Conservation (phyloP, 176 grass and related monocot species). For the Luzula sylvatica region DNA sequence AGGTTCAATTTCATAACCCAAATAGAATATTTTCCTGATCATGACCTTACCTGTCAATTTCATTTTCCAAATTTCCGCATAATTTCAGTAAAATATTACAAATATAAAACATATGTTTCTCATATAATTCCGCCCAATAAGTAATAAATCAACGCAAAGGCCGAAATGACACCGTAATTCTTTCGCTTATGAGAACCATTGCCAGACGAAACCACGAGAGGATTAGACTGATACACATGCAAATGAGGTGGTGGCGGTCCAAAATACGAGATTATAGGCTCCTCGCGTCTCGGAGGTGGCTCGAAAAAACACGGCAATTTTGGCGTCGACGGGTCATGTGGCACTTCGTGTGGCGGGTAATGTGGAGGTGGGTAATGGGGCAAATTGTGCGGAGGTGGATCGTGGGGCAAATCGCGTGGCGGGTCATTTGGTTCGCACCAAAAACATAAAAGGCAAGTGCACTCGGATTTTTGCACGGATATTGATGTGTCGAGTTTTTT, state of each 20-base stretch:
- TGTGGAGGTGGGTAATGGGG: not conserved
- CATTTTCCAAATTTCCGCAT: too few species aligned
- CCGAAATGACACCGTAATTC: not conserved
- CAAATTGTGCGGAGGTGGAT: not conserved
- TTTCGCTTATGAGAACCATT: not conserved
- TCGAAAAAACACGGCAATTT: constrained; percentile 11
- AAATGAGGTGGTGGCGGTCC: not conserved
- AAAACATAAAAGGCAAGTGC: constrained; percentile 8
- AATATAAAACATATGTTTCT: too few species aligned
- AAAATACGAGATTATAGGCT: not conserved
- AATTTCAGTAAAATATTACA: too few species aligned
- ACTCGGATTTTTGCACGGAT: constrained; percentile 10
- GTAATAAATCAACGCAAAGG: not conserved
- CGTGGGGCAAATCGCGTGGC: not conserved
- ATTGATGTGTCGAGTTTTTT: not conserved
- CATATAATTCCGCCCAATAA: not conserved
- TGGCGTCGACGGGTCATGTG: constrained; percentile 4
- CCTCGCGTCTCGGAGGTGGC: not conserved
- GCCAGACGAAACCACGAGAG: not conserved
- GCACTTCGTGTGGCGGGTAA: not conserved
- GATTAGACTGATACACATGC: constrained; percentile 9
- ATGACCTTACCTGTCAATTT: too few species aligned
- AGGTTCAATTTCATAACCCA: not conserved
- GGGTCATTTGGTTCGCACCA: constrained; percentile 12
- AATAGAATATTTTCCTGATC: not conserved